Conservation (phyloP, 2,329 filamentous ascomycete species). For the Calonectria henricotiae region DNA sequence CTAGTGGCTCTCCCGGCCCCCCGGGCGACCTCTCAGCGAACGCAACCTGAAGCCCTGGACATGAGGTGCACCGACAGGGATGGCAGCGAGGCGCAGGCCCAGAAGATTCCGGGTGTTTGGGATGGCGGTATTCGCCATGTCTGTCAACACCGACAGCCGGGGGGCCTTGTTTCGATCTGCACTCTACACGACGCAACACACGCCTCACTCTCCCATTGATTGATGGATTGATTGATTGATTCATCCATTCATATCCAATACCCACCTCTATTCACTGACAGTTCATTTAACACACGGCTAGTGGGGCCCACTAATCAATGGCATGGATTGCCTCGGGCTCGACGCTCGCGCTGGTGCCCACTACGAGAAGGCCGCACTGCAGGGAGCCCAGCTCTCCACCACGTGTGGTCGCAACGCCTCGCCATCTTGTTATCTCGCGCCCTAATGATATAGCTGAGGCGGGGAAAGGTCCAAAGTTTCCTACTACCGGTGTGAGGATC, state of each 20-base stretch:
- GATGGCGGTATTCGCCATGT: slow-evolving; percentile 32
- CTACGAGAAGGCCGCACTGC: slow-evolving; percentile 29
- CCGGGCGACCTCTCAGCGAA: slow-evolving; percentile 22
- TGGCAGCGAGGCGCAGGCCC: slow-evolving; percentile 24
- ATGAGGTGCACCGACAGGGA: slow-evolving; percentile 27
- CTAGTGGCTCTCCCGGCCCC: slow-evolving; percentile 50
- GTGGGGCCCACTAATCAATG: slow-evolving; percentile 43
- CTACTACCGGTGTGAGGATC: slow-evolving; percentile 32
- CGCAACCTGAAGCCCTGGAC: slow-evolving; percentile 32
- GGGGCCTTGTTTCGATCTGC: slow-evolving; percentile 13
- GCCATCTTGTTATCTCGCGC: slow-evolving; percentile 23
- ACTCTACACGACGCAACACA: background rate
- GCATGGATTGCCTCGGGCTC: slow-evolving; percentile 32
- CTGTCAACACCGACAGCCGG: slow-evolving; percentile 4
- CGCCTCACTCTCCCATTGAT: slow-evolving; percentile 6
- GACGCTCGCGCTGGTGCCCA: slow-evolving; percentile 29
- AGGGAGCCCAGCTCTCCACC: slow-evolving; percentile 43
- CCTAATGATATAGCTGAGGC: slow-evolving; percentile 26
- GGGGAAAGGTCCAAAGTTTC: slow-evolving; percentile 24
- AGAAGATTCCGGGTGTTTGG: slow-evolving; percentile 46
- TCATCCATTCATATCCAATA: background rate
- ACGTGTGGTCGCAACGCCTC: slow-evolving; percentile 30
- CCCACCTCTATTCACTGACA: slow-evolving; percentile 4
- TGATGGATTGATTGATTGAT: background rate
- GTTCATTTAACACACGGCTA: slow-evolving; percentile 20